Percentiles rank a stretch among this genome's conserved stretches.
These are phyloP conservation scores for Neostapfia colusana DNA, from an alignment of 176 grass and related monocot genomes.

Conservation along the genomic window DNA sequence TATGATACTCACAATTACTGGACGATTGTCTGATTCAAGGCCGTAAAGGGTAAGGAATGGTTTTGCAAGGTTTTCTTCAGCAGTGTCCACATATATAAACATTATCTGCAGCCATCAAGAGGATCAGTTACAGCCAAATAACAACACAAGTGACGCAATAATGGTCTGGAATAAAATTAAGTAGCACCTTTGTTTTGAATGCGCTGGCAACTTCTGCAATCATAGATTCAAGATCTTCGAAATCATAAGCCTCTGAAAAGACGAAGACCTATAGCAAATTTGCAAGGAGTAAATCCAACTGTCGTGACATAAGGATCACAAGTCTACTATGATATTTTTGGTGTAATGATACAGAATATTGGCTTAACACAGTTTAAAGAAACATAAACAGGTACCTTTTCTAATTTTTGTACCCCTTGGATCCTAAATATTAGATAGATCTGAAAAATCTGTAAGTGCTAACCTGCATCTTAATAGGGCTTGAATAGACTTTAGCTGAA, in stretches of 20 bases:
- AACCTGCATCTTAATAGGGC: conserved; percentile 93
- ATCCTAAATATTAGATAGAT: conserved; percentile 16
- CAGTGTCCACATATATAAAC: conserved; percentile 85
- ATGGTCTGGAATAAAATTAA: conserved; percentile 16
- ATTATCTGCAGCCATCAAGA: conserved; percentile 62
- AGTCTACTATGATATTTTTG: neutral
- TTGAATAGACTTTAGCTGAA: conserved; percentile 85
- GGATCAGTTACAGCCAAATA: conserved; percentile 27
- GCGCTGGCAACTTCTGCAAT: conserved; percentile 67
- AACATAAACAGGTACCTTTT: neutral
- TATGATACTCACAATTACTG: conserved; percentile 53
- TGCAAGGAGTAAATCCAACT: conserved; percentile 36
- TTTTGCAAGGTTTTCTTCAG: conserved; percentile 96
- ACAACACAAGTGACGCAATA: neutral
- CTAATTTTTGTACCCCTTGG: neutral
- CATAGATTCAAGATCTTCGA: conserved; percentile 62
- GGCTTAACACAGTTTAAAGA: conserved; percentile 6
- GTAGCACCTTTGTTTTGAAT: conserved; percentile 85
- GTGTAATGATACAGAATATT: conserved; percentile 2
- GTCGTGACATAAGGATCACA: conserved; percentile 12
- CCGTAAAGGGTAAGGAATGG: conserved; percentile 88
- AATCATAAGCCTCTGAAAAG: conserved; percentile 78
- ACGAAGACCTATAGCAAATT: conserved; percentile 69
- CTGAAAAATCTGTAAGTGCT: neutral
- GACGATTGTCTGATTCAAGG: conserved; percentile 66